These are phyloP conservation scores for Fraxinus floribunda DNA, from an alignment of 305 asterid genomes.

Conservation along the genomic window DNA sequence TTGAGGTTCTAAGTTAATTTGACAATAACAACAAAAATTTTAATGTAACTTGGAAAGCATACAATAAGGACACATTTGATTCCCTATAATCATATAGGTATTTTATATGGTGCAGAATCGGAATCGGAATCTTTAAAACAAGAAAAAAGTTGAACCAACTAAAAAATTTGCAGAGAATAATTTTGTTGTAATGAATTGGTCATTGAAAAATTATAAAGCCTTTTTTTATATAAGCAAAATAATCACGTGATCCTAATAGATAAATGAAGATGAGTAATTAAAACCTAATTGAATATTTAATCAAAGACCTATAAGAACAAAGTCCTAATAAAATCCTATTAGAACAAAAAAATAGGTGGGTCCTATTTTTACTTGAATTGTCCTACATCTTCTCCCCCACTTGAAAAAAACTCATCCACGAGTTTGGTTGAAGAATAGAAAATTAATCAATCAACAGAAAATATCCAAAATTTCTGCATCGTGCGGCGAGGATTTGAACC, in stretches of 20 bases:
- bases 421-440: neutral
- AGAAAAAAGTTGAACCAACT: neutral
- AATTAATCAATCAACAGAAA: neutral
- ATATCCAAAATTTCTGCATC: no score
- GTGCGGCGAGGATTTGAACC: neutral
- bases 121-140: neutral
- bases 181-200: neutral
- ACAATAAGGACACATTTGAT: neutral
- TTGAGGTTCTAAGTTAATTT: neutral
- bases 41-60: neutral
- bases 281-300: no score
- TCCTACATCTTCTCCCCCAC: neutral
- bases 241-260: neutral
- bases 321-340: no score
- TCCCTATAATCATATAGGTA: neutral
- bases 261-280: no score
- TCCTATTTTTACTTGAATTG: neutral
- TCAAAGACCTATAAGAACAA: no score
- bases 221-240: neutral
- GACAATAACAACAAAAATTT: neutral
- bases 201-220: neutral
- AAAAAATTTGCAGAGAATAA: neutral
- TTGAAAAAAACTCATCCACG: neutral
- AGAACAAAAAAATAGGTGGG: neutral
- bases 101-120: neutral